These are phyloP conservation scores for Venturia effusa DNA, from an alignment of 2,329 filamentous ascomycete species.

Conservation along the genomic window DNA sequence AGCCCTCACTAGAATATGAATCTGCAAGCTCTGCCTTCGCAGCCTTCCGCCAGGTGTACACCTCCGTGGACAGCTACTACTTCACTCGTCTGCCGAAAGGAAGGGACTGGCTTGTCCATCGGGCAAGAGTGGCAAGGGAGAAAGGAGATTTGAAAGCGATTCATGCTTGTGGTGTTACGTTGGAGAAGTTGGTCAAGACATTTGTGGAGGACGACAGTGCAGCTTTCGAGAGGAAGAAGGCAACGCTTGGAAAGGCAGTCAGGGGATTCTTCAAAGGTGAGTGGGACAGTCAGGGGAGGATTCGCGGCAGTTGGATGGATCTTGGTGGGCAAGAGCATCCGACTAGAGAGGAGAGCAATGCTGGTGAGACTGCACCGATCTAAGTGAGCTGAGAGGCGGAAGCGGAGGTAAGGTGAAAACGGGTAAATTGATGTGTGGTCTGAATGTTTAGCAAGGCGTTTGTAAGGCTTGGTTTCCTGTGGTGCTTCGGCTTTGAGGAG, in stretches of 20 bases:
- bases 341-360: not conserved
- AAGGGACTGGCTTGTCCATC: constrained; percentile 7
- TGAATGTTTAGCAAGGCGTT: not conserved
- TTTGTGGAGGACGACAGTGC: not conserved
- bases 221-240: not conserved
- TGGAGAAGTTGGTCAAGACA: constrained; percentile 1
- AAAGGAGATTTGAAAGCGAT: not conserved
- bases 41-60: not conserved
- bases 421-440: not conserved
- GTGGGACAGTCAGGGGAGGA: not conserved
- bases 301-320: not conserved
- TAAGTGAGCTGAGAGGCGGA: not conserved
- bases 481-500: not conserved
- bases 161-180: not conserved
- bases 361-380: not conserved
- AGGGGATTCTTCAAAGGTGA: not conserved
- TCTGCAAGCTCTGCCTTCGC: not conserved
- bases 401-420: not conserved
- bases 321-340: not conserved
- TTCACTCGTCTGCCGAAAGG: constrained; percentile 2
- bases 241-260: not conserved
- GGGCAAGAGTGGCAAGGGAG: constrained; percentile 3
- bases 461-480: not conserved
- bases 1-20: not conserved
- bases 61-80: not conserved